Evolutionary conservation across 441 rosid genomes (phyloP), one percentile per base, ranked within the genome.

Genomic region (Brassica balearica): DNA sequence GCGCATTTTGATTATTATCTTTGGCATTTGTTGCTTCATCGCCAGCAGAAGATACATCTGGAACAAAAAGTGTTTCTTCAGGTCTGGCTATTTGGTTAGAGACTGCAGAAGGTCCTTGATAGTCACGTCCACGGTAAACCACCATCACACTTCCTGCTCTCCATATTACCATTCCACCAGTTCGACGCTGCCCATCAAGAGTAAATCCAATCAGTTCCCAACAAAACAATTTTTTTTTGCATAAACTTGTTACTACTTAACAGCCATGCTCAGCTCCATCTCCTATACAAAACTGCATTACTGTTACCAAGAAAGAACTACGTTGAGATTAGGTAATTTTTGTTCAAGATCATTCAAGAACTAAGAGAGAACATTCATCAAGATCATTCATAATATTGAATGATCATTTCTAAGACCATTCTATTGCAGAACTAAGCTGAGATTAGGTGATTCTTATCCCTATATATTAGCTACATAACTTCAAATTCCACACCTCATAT

Each of bases 101-200:
- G 77, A 83, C 83, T 63, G 86, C 84, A 63, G 71, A 74, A 79
- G 98, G 97, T 60, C 97, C 96, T 81, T 87, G 82, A 34, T 92
- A 92, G 82, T 89, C 90, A 77, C 60, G 84, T 41, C 99, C 98
- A 36, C 94, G 92, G 76, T 85, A 96, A 22, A 96, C 98, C 72
- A 96, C 87, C 98, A 94, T 92, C 7, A 91, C 95, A 85, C 98
- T 96, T 74, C 99, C 98, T 15, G 98, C 92, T 81, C 85, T 90
- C 99, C 99, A 96, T 81, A 92, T 79, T 68, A 94, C 96, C 82
- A 90, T 82, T 68, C 94, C 98, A 72, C 97, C 90, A 22, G 99
- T 96, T 80, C 99, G 93, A 61, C 94, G 92, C 99, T 96, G 98
- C 76, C 43, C 85, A 87, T 83, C 70, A 43, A 43, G 14, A 73